Evolutionary conservation across 2,329 filamentous ascomycete genomes (phyloP).

Genomic region (Pseudocercospora crystallina): DNA sequence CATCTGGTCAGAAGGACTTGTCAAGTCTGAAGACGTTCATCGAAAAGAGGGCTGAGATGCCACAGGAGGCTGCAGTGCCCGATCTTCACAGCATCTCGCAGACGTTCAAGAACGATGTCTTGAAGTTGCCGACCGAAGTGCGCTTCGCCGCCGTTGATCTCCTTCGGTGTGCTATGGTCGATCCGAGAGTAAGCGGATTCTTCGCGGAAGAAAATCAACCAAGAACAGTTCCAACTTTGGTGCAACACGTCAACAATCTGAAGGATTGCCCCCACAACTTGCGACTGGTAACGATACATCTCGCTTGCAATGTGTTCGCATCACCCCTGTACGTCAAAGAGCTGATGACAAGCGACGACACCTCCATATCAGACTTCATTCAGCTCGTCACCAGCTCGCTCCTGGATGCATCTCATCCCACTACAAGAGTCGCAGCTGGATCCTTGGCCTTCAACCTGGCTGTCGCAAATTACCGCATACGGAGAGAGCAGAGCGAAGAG

Average conservation of each 20-base stretch:
- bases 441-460: slow-evolving; percentile 83
- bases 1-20: slow-evolving; percentile 61
- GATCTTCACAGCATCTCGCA: slow-evolving; percentile 64
- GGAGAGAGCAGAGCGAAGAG: slow-evolving; percentile 58
- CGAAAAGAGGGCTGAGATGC: slow-evolving; percentile 58
- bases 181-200: slow-evolving; percentile 76
- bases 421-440: slow-evolving; percentile 76
- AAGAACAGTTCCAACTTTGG: slow-evolving; percentile 64
- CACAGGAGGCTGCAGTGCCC: slow-evolving; percentile 68
- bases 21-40: slow-evolving; percentile 70
- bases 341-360: slow-evolving; percentile 24
- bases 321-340: slow-evolving; percentile 66
- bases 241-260: slow-evolving; percentile 57
- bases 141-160: slow-evolving; percentile 86
- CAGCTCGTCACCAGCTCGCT: slow-evolving; percentile 74
- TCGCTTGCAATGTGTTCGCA: slow-evolving; percentile 81
- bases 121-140: slow-evolving; percentile 59
- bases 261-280: slow-evolving; percentile 73
- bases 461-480: slow-evolving; percentile 65
- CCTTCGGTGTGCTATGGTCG: slow-evolving; percentile 72
- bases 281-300: slow-evolving; percentile 78
- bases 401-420: slow-evolving; percentile 71
- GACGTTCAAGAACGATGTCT: slow-evolving; percentile 21
- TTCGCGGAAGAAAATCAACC: slow-evolving; percentile 69
- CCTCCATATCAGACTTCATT: slow-evolving; percentile 56